These are phyloP conservation scores for Tulasnella sp. DNA, from an alignment of 768 basidiomycete species.

Conservation along the genomic window DNA sequence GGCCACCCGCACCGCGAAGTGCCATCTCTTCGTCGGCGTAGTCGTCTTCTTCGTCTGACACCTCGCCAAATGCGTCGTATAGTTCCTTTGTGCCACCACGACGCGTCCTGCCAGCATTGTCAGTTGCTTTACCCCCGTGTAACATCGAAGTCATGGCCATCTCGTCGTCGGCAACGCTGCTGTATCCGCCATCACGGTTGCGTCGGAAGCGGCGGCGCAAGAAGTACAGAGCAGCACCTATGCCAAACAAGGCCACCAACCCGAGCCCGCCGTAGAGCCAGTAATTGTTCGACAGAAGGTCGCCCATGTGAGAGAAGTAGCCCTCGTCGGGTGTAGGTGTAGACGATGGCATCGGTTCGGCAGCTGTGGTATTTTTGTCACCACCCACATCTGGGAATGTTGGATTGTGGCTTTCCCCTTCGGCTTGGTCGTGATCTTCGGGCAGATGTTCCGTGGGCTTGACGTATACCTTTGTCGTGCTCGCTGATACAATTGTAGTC, in stretches of 20 bases:
- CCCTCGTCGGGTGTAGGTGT: slow-evolving; percentile 62
- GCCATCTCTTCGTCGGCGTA: slow-evolving; percentile 54
- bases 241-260: slow-evolving; percentile 62
- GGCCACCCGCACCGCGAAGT: slow-evolving; percentile 30
- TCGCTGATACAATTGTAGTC: slow-evolving; percentile 27
- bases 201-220: slow-evolving; percentile 47
- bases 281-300: slow-evolving; percentile 58
- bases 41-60: slow-evolving; percentile 66
- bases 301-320: slow-evolving; percentile 71
- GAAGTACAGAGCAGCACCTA: slow-evolving; percentile 62
- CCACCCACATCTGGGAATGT: slow-evolving; percentile 41
- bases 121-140: slow-evolving; percentile 28
- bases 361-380: slow-evolving; percentile 20
- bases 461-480: slow-evolving; percentile 46
- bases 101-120: slow-evolving; percentile 28
- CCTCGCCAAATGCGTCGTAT: slow-evolving; percentile 92
- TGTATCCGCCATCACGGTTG: slow-evolving; percentile 40
- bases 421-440: slow-evolving; percentile 65
- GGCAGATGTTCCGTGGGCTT: slow-evolving; percentile 86
- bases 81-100: slow-evolving; percentile 56
- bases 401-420: slow-evolving; percentile 70
- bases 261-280: slow-evolving; percentile 88
- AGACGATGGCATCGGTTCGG: slow-evolving; percentile 29
- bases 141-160: slow-evolving; percentile 65
- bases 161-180: slow-evolving; percentile 50